Base-by-base conservation (phyloP, 1,139 yeast species). In the Hansenula anomala region DNA sequence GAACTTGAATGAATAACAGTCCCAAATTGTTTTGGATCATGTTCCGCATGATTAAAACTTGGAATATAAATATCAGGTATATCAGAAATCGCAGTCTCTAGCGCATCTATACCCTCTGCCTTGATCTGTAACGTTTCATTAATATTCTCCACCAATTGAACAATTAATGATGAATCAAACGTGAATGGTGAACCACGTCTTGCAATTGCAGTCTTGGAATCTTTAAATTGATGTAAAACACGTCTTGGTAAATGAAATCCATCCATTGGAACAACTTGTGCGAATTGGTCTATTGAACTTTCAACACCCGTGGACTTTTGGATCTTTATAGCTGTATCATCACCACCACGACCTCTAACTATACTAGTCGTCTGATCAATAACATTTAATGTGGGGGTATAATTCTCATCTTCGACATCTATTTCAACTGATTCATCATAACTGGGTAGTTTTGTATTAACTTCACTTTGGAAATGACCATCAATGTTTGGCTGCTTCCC, bases 131-230 rank as follows among this genome's bases (percentile, higher is more conserved):
- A 22, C 0, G 55, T 48, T 14, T 42, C 37, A 16, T 38, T 40
- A 11, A 51, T 11, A 20, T 37, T 47, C 13, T 30, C 30, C 4
- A 50, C 46, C 2, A 51, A 37, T 15, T 30, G 34, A 3, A 49
- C 52, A 10, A 51, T 13, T 6, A 52, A 36, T 4, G 53, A 46
- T 3, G 86, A 73, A 56, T 90, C 89, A 61, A 89, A 89, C 0
- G 97, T 88, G 52, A 73, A 77, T 1, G 96, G 94, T 0, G 96
- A 84, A 0, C 97, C 97, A 37, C 97, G 71, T 46, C 88, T 66
- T 29, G 64, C 59, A 28, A 78, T 63, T 0, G 95, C 92, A 29
- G 63, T 67, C 7, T 56, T 66, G 0, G 86, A 69, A 48, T 87
- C 73, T 4, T 65, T 60, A 56, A 84, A 70, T 34, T 60, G 46